A percentile compares a stretch with the other conserved stretches of the same genome.
phyloP scores from a whole-genome alignment of 495 filamentous ascomycete species.

The Cercophora scortea region DNA sequence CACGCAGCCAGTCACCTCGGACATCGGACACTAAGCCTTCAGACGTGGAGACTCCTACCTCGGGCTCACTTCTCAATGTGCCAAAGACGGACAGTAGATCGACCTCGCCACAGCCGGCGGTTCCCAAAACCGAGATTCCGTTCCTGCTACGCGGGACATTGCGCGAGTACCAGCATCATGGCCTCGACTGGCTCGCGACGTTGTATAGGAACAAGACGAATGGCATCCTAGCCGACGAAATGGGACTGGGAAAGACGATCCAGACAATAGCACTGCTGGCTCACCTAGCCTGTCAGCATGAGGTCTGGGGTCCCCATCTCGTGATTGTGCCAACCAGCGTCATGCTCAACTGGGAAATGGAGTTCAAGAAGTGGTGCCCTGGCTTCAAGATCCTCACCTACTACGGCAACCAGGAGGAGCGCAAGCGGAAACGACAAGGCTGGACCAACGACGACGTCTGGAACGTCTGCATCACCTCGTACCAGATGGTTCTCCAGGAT shows the following conservation, averaged over 20 bases:
- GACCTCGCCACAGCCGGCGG: slow-evolving; percentile 33
- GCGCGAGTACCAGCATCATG: slow-evolving; percentile 94
- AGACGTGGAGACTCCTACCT: slow-evolving; percentile 58
- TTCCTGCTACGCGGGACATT: slow-evolving; percentile 85
- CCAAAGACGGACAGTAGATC: slow-evolving; percentile 31
- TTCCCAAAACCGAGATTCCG: slow-evolving; percentile 67
- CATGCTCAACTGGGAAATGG: slow-evolving; percentile 99
- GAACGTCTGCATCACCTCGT: slow-evolving; percentile 97
- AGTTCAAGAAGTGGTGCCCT: slow-evolving; percentile 99
- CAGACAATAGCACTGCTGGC: slow-evolving; percentile 95
- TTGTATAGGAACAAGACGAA: slow-evolving; percentile 91
- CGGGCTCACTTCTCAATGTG: slow-evolving; percentile 39
- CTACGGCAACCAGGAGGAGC: slow-evolving; percentile 88
- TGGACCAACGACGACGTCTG: slow-evolving; percentile 87
- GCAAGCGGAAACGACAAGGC: slow-evolving; percentile 78
- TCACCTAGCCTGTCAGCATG: slow-evolving; percentile 83
- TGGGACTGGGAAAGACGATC: slow-evolving; percentile 98
- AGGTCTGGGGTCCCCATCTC: slow-evolving; percentile 92
- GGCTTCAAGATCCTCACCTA: slow-evolving; percentile 98
- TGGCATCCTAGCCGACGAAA: slow-evolving; percentile 97
- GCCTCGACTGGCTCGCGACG: slow-evolving; percentile 91
- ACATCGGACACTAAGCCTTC: slow-evolving; percentile 63
- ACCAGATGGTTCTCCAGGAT: slow-evolving; percentile 91
- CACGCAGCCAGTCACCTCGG: slow-evolving; percentile 46
- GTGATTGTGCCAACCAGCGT: slow-evolving; percentile 97